A percentile compares a stretch with the other conserved stretches of the same genome.
These are phyloP conservation scores for Aspergillus carlsbadensis DNA, from an alignment of 495 filamentous ascomycete genomes.

Conservation along the genomic window DNA sequence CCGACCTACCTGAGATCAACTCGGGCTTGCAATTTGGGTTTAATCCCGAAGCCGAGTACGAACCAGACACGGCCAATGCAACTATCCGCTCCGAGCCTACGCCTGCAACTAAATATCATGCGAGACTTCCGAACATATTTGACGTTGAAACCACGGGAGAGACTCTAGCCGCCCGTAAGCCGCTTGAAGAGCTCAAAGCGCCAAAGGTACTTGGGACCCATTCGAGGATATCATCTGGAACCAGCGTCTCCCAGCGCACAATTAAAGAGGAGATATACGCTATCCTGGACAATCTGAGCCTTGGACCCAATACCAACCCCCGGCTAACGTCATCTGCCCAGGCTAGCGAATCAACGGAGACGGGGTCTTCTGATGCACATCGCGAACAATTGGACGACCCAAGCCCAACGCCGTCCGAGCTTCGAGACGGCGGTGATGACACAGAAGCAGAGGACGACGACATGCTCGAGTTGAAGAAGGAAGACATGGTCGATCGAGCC, in stretches of 20 bases:
- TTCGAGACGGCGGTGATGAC: too few species aligned
- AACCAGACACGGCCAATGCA: not conserved
- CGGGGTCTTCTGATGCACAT: not conserved
- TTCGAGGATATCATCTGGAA: not conserved
- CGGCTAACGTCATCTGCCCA: slow-evolving; percentile 1
- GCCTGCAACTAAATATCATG: not conserved
- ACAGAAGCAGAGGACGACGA: too few species aligned
- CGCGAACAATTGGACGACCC: not conserved
- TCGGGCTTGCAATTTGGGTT: slow-evolving; percentile 9
- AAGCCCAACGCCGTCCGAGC: not conserved
- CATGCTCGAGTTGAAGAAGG: too few species aligned
- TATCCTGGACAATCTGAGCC: slow-evolving; percentile 5
- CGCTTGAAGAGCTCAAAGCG: not conserved
- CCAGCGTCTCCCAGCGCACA: not conserved
- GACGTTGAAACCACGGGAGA: not conserved
- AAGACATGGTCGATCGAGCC: too few species aligned
- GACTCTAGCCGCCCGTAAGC: not conserved
- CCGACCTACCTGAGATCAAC: slow-evolving; percentile 11
- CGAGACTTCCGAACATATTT: not conserved
- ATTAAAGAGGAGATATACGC: slow-evolving; percentile 13
- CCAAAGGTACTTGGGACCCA: not conserved
- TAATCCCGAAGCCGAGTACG: not conserved
- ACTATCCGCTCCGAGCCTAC: slow-evolving; percentile 9
- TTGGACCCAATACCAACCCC: not conserved
- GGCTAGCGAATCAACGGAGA: not conserved